These are phyloP conservation scores for Pneumocystis canis DNA, from an alignment of 1,139 yeast genomes.

Conservation along the genomic window DNA sequence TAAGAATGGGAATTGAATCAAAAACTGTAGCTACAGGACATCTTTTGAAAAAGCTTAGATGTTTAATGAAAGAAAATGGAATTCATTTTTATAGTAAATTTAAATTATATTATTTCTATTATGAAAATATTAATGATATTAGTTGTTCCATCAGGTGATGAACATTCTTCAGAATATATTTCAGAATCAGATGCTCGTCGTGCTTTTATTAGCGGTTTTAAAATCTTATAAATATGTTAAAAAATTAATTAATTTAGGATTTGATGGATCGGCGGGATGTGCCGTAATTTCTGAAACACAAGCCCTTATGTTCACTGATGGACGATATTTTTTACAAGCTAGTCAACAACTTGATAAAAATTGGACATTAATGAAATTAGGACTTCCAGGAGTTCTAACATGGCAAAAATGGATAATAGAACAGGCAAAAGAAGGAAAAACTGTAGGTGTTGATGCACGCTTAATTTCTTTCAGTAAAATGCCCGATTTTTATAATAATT, in stretches of 20 bases:
- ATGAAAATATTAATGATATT: not conserved
- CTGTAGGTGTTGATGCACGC: constrained; percentile 52
- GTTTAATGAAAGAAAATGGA: not conserved
- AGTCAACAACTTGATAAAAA: constrained; percentile 64
- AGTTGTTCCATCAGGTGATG: not conserved
- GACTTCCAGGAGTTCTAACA: constrained; percentile 51
- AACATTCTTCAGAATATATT: constrained; percentile 11
- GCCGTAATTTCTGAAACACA: constrained; percentile 66
- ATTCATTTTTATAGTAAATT: not conserved
- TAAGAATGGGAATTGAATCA: not conserved
- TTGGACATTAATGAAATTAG: constrained; percentile 77
- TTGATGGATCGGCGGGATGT: constrained; percentile 89
- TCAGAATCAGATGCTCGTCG: constrained; percentile 13
- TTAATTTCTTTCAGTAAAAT: constrained; percentile 33
- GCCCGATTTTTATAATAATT: not conserved
- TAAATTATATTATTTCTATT: not conserved
- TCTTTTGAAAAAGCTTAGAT: not conserved
- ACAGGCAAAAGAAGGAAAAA: constrained; percentile 22
- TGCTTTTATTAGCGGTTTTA: constrained; percentile 9
- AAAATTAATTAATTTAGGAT: constrained; percentile 31
- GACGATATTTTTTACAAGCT: constrained; percentile 88
- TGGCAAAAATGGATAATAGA: constrained; percentile 82
- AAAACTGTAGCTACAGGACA: not conserved
- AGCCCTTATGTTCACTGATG: constrained; percentile 84
- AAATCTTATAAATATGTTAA: not conserved